Evolutionary conservation across 305 asterid genomes (phyloP).

Genomic region (Rubia peregrina): DNA sequence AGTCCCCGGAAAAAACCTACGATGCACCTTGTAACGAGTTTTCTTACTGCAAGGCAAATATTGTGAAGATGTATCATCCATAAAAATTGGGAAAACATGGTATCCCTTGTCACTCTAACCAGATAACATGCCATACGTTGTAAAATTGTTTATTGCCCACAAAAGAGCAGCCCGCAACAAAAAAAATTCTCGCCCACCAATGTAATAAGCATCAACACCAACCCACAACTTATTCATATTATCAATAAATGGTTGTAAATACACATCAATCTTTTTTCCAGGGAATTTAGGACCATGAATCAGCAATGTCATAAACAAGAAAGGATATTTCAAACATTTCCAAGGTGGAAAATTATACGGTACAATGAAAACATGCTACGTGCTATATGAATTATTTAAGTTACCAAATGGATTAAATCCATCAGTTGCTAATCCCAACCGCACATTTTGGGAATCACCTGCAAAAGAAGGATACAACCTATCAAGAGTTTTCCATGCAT

Average conservation of each 20-base stretch:
- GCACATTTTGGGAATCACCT: no score
- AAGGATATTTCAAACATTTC: background rate
- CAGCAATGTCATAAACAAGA: background rate
- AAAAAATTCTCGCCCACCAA: background rate
- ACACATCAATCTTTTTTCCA: background rate
- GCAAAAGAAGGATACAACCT: no score
- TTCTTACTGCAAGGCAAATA: background rate
- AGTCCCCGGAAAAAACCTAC: background rate
- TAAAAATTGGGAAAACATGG: constrained; percentile 18
- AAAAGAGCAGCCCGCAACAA: constrained; percentile 4
- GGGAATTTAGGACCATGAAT: constrained; percentile 10
- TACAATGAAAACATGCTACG: no score
- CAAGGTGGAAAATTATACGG: no score
- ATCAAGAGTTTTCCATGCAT: no score
- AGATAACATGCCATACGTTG: constrained; percentile 14
- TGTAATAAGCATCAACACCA: background rate
- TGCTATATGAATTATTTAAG: no score
- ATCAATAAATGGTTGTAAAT: background rate
- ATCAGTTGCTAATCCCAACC: no score
- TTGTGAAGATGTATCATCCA: background rate
- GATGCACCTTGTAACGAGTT: constrained; percentile 15
- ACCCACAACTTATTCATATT: constrained; percentile 18
- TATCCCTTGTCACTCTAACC: constrained; percentile 14
- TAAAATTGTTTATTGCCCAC: constrained; percentile 18
- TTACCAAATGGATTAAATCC: no score